Evolutionary conservation across 1,284 basidiomycete genomes (phyloP).

Genomic region (Malassezia pachydermatis): DNA sequence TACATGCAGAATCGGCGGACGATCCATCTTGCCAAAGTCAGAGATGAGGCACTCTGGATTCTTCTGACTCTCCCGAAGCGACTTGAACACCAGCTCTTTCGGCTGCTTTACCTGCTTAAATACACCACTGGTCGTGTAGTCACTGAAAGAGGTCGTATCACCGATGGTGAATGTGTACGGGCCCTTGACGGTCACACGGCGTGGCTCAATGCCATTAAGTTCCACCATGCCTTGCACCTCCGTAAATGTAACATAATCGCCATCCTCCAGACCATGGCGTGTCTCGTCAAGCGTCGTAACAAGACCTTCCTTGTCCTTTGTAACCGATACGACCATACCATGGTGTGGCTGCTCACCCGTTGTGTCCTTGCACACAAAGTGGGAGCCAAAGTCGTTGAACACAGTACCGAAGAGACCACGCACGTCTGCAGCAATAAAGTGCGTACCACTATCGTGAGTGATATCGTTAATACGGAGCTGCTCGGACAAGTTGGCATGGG

Average conservation of each 20-base stretch:
- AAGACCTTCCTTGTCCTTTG: constrained; percentile 62
- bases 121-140: constrained; percentile 80
- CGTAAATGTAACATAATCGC: constrained; percentile 93
- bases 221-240: constrained; percentile 93
- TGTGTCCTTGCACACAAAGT: constrained; percentile 88
- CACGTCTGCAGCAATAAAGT: constrained; percentile 85
- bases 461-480: constrained; percentile 92
- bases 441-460: constrained; percentile 55
- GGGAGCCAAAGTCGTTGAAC: constrained; percentile 92
- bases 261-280: constrained; percentile 92
- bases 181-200: constrained; percentile 82
- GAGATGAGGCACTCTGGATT: constrained; percentile 84
- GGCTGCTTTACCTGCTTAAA: constrained; percentile 99
- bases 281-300: constrained; percentile 97
- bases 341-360: constrained; percentile 85
- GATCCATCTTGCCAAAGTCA: constrained; percentile 96
- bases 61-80: constrained; percentile 72
- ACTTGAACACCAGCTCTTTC: constrained; percentile 73
- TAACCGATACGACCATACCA: constrained; percentile 80
- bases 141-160: constrained; percentile 51
- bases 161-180: constrained; percentile 47
- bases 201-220: constrained; percentile 78
- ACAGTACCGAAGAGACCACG: constrained; percentile 87
- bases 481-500: constrained; percentile 64
- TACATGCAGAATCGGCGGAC: constrained; percentile 76